A percentile compares a stretch with the other conserved stretches of the same genome.
Evolutionary conservation across 2,329 filamentous ascomycete genomes (phyloP).

Genomic region (Monosporascus sp.): DNA sequence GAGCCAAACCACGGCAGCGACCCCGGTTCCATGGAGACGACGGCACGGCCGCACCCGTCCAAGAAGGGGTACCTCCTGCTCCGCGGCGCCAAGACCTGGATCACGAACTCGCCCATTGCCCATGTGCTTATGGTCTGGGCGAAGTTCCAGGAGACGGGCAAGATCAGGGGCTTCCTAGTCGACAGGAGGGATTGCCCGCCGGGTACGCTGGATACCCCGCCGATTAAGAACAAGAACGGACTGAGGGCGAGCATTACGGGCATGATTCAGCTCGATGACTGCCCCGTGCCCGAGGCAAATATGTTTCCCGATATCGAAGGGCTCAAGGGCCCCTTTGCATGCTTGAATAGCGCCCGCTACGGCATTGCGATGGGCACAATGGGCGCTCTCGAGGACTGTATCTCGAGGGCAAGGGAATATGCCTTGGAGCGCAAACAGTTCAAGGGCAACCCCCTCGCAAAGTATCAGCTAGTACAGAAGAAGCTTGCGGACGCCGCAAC

Average conservation of each 20-base stretch:
- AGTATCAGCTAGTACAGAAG: constrained; percentile 96
- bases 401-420: constrained; percentile 75
- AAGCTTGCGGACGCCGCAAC: constrained; percentile 91
- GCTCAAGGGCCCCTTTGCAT: constrained; percentile 83
- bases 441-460: constrained; percentile 89
- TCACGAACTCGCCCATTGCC: constrained; percentile 88
- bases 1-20: constrained; percentile 93
- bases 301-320: constrained; percentile 93
- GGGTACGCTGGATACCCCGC: constrained; percentile 84
- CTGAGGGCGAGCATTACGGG: constrained; percentile 90
- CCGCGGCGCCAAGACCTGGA: constrained; percentile 88
- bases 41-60: constrained; percentile 76
- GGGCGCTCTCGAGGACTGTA: constrained; percentile 89
- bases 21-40: constrained; percentile 85
- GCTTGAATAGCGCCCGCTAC: constrained; percentile 87
- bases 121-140: constrained; percentile 89
- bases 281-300: constrained; percentile 82
- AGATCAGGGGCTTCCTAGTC: constrained; percentile 89
- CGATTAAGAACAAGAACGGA: constrained; percentile 93
- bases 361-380: constrained; percentile 94
- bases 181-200: constrained; percentile 80
- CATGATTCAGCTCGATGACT: constrained; percentile 94
- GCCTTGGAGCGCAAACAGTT: constrained; percentile 94
- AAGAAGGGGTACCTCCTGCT: constrained; percentile 78
- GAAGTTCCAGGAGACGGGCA: constrained; percentile 83